Base-by-base conservation (phyloP, 176 grass and related monocot species). In the Poa annua region DNA sequence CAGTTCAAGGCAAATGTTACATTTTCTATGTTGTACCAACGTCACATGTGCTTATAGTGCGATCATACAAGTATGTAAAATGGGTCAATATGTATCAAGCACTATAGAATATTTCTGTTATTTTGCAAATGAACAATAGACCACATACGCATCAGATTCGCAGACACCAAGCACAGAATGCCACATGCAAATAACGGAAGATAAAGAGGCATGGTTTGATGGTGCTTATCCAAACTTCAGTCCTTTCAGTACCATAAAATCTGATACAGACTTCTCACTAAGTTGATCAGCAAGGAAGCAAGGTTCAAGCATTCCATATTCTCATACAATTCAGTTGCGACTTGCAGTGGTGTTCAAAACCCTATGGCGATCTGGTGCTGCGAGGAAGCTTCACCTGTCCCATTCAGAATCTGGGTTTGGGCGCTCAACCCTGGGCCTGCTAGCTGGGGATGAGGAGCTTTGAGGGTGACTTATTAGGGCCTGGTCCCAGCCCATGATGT, bases 401-500 rank as follows among this genome's bases (percentile, higher is more conserved):
- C 91, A 93, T 64, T 97, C 94, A 0, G 85, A 83, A 80, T 85
- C 84, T 15, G 89, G 88, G 64, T 93, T 77, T 63, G 84, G 88
- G 3, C 84, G 86, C 84, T 85, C 86, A 48, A 73, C 49, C 69
- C 56, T 71, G 20, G 78, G 80, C 67, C 83, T 93, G 64, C 50
- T 81, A 84, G 68, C 47, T 81, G 60, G 32, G 25, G 71, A 4
- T 4, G 41, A 48, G 11, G 80, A 48, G 61, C 70, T 56, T 44
- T 64, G 16, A 53, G 53, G 82, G n/a, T 82, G 69, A 16, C 35
- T 76, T 4, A 83, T 83, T 19, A 93, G 59, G 47, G 68, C 86
- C 56, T 89, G 94, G 34, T 89, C 81, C 94, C 94, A 97, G 35
- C 94, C 91, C 86, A 97, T 89, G 72, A 97, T 93, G 42, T 89